Percentiles rank a stretch among this genome's conserved stretches.
Evolutionary conservation across 306 rosid genomes (phyloP).

Genomic region (Vigna hirtella): DNA sequence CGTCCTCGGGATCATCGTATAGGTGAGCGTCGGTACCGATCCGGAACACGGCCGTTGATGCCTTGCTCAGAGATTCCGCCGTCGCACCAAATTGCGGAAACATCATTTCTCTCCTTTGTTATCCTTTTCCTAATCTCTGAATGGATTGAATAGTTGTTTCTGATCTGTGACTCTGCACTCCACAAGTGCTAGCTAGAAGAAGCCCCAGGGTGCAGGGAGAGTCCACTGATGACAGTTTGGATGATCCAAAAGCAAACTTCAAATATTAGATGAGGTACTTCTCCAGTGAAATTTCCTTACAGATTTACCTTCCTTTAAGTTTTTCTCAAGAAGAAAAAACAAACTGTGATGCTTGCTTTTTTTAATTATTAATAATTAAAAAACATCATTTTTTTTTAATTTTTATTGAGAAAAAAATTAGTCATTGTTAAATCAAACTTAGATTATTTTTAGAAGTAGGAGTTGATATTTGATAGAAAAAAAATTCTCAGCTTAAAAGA

Average conservation of each 20-base stretch:
- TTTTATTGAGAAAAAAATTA: too few species aligned
- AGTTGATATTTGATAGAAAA: too few species aligned
- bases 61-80: constrained; percentile 91
- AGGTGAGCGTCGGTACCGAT: constrained; percentile 99
- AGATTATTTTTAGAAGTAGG: too few species aligned
- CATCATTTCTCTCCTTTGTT: constrained; percentile 48
- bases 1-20: constrained; percentile 98
- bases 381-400: too few species aligned
- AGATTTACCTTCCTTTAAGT: too few species aligned
- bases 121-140: not conserved
- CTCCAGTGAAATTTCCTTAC: too few species aligned
- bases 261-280: too few species aligned
- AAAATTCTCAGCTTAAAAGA: too few species aligned
- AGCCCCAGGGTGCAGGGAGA: not conserved
- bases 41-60: constrained; percentile 91
- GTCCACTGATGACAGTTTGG: not conserved
- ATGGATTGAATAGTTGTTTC: not conserved
- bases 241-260: not conserved
- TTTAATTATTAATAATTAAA: too few species aligned
- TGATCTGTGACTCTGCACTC: not conserved
- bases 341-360: too few species aligned
- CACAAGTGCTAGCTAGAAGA: not conserved
- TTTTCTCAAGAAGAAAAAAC: too few species aligned
- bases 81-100: constrained; percentile 91
- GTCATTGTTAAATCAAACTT: too few species aligned